Evolutionary conservation across 768 basidiomycete genomes (phyloP), one percentile per base, ranked within the genome.

Genomic region (Butyriboletus loyo): DNA sequence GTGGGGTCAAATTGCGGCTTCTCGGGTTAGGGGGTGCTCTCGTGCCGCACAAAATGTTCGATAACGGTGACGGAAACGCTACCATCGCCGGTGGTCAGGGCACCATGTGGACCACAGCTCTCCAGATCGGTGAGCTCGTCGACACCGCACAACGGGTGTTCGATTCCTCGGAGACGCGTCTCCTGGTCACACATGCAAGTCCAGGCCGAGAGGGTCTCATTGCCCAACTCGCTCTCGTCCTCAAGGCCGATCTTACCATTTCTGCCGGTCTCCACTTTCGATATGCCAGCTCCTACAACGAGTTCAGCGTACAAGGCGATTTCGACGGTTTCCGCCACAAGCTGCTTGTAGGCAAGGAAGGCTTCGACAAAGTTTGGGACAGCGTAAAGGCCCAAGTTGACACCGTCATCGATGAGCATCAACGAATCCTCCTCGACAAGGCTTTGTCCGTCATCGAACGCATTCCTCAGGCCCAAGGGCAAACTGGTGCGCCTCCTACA

Each of bases 71-170:
- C 43, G 96, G 95, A 4, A 84, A 76, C 40, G 95, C 92, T 11
- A 98, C 96, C n/a, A 97, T 99, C 57, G 96, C 97, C 0, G 97
- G 97, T 32, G 97, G 94, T 2, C 89, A 92, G 64, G 97, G 97
- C 28, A 98, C 95, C 19, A 96, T 98, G 87, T 99, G 97, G 97
- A 91, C 92, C 0, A 98, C 96, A 0, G 90, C 92, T 5, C 81
- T 99, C 24, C 97, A 99, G 70, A 90, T 99, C 36, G 97, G 97
- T 53, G 96, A 99, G 70, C 87, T 99, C 46, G 89, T 98, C 42
- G 97, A 98, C 70, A 98, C 95, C 3, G 92, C 97, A 0, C 92
- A 96, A 67, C 83, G 93, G 56, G 92, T 95, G 46, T 94, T 83
- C 66, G 97, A 99, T 69, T 83, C 83, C 25, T 81, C 90, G 21